Evolutionary conservation across 768 basidiomycete species (phyloP).

Genomic region (Leccinellum luteum): DNA sequence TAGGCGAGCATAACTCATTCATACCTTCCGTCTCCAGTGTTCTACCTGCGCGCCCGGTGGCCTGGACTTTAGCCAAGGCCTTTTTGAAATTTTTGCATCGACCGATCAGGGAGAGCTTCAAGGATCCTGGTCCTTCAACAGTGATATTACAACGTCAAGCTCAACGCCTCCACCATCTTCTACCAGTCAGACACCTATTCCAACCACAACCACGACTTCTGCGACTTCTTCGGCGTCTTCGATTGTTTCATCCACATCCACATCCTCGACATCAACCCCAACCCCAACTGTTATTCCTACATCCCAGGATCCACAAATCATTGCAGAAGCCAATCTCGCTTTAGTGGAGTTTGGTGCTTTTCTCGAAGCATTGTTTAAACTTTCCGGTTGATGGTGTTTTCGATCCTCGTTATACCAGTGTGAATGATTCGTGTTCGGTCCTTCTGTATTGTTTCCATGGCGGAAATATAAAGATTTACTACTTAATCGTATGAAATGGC

Average conservation of each 20-base stretch:
- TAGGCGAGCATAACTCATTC: neutral
- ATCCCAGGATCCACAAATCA: constrained; percentile 19
- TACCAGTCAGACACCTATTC: constrained; percentile 21
- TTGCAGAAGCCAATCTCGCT: constrained; percentile 24
- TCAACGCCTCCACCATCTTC: constrained; percentile 18
- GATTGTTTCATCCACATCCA: neutral
- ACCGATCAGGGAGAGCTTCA: constrained; percentile 34
- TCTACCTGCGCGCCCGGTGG: constrained; percentile 36
- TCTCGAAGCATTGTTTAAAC: constrained; percentile 12
- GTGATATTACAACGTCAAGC: constrained; percentile 18
- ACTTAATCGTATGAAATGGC: constrained; percentile 23
- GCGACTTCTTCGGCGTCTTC: constrained; percentile 14
- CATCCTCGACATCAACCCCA: constrained; percentile 7
- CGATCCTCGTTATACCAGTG: neutral
- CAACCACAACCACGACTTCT: constrained; percentile 9
- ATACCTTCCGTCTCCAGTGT: constrained; percentile 32
- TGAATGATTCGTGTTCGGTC: neutral
- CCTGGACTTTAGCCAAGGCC: constrained; percentile 45
- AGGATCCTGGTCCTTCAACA: constrained; percentile 41
- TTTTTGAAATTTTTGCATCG: constrained; percentile 44
- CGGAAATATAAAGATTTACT: neutral
- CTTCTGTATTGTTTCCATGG: neutral
- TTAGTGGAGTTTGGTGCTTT: constrained; percentile 24
- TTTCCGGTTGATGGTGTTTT: constrained; percentile 2
- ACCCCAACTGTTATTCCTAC: constrained; percentile 15